Conservation (phyloP, 2,329 filamentous ascomycete genomes). For the Fulvia fulva region DNA sequence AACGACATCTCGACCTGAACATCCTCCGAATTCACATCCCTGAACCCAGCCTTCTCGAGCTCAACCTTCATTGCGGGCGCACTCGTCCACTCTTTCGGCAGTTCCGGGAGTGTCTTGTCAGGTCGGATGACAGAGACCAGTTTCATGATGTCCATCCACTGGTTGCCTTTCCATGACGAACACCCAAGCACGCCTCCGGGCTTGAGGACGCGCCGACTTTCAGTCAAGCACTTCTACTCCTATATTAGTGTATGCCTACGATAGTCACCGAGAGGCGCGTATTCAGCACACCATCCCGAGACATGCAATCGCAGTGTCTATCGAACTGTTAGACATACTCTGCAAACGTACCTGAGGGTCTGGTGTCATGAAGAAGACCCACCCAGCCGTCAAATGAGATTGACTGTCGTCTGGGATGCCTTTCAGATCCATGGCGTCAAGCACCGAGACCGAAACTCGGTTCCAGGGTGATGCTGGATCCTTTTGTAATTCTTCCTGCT, state of each 20-base stretch:
- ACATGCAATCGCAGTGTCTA: too few relatives aligned
- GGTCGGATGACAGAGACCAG: constrained; percentile 18
- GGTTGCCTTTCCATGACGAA: constrained; percentile 27
- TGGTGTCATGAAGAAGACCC: constrained; percentile 32
- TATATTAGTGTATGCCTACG: too few relatives aligned
- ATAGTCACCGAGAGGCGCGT: too few relatives aligned
- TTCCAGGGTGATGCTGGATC: constrained; percentile 22
- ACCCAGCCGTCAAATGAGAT: constrained; percentile 32
- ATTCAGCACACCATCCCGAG: too few relatives aligned
- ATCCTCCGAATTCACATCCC: constrained; percentile 21
- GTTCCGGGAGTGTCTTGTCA: constrained; percentile 16
- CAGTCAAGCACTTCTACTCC: constrained; percentile 16
- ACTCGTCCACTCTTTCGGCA: constrained; percentile 27
- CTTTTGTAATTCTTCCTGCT: constrained; percentile 14
- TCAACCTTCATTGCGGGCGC: constrained; percentile 18
- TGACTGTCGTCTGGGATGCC: constrained; percentile 20
- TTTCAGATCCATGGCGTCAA: constrained; percentile 29
- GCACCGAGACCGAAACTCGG: constrained; percentile 22
- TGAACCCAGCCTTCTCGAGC: constrained; percentile 29
- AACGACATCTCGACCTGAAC: constrained; percentile 26
- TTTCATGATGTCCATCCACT: constrained; percentile 30
- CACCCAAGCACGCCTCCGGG: constrained; percentile 23
- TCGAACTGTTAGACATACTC: too few relatives aligned
- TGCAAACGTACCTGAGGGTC: too few relatives aligned
- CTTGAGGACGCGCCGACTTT: constrained; percentile 23